Conservation (phyloP, 768 basidiomycete species). For the Candolleomyces efflorescens region DNA sequence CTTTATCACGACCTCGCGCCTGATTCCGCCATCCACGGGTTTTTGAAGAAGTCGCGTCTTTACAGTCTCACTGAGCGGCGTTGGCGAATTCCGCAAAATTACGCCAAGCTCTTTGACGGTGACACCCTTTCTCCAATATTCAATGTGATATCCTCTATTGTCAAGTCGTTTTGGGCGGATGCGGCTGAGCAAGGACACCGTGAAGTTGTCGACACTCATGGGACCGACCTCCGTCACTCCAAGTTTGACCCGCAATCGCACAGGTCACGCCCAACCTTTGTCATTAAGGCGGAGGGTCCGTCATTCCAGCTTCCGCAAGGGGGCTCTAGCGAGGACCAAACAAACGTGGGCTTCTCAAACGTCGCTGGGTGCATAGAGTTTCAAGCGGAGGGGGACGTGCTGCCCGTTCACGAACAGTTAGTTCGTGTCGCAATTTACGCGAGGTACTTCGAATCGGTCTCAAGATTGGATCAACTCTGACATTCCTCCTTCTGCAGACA, state of each 20-base stretch:
- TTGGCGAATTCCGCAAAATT: background rate
- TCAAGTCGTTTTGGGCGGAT: background rate
- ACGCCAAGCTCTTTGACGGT: background rate
- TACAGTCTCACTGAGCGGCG: background rate
- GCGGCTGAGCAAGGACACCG: background rate
- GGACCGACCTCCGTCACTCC: background rate
- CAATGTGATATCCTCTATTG: background rate
- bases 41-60: too few species aligned
- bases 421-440: background rate
- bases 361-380: background rate
- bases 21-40: too few species aligned
- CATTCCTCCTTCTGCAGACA: background rate
- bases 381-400: background rate
- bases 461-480: too few species aligned
- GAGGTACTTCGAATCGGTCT: too few species aligned
- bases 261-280: background rate
- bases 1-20: too few species aligned
- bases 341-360: background rate
- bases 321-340: background rate
- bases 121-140: background rate
- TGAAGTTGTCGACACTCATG: background rate
- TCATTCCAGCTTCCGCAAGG: background rate
- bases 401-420: background rate
- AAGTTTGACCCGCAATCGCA: background rate
- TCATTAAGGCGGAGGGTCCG: background rate